phyloP scores from a whole-genome alignment of 176 grass and related monocot genomes.

The Oryza officinalis region DNA sequence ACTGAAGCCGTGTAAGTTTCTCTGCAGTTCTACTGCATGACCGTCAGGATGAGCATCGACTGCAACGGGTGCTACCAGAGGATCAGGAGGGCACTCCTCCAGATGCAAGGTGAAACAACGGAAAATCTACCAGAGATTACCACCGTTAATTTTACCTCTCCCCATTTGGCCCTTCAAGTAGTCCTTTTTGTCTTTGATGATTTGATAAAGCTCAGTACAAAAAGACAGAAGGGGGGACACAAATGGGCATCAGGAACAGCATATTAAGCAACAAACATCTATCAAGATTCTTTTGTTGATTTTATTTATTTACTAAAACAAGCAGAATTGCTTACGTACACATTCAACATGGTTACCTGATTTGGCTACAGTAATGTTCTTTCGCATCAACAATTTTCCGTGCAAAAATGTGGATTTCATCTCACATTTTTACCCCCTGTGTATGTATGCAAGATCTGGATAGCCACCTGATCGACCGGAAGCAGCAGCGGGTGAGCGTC shows the following conservation, averaged over 20 bases:
- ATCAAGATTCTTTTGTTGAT: background rate
- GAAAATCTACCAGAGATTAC: background rate
- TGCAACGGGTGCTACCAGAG: constrained; percentile 94
- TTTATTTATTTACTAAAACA: too few relatives aligned
- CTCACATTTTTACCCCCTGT: background rate
- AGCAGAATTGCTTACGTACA: too few relatives aligned
- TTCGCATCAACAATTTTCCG: too few relatives aligned
- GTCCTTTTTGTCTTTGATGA: too few relatives aligned
- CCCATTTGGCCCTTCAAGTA: too few relatives aligned
- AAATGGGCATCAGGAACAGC: too few relatives aligned
- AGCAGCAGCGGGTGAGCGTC: constrained; percentile 59
- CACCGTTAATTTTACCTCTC: too few relatives aligned
- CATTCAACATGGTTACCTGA: too few relatives aligned
- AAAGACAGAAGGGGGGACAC: too few relatives aligned
- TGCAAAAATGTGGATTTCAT: too few relatives aligned
- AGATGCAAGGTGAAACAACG: constrained; percentile 63
- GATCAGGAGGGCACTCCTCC: constrained; percentile 72
- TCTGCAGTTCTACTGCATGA: constrained; percentile 71
- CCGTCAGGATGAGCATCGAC: constrained; percentile 86
- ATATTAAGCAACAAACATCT: background rate
- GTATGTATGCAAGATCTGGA: constrained; percentile 51
- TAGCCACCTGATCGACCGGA: constrained; percentile 67
- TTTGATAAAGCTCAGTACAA: too few relatives aligned
- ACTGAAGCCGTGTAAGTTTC: background rate
- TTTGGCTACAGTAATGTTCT: too few relatives aligned